Base-by-base conservation (phyloP, 2,329 filamentous ascomycete genomes). In the Scytalidium sp. region DNA sequence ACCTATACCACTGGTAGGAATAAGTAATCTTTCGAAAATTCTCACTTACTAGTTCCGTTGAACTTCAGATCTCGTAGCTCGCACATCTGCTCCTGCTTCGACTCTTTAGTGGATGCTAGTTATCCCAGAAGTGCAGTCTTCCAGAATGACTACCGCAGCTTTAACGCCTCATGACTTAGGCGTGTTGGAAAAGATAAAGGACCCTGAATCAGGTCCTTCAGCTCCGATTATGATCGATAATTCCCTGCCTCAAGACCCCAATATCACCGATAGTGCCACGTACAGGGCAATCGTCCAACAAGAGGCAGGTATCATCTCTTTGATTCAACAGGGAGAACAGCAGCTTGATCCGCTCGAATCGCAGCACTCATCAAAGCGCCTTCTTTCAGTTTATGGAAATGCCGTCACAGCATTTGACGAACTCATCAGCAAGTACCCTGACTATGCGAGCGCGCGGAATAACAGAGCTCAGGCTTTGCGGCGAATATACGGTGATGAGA, bases 381-480 rank as follows among this genome's bases (percentile, higher is more conserved):
- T 68, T 63, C 41, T 63, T 68, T 2, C 64, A 58, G n/a, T 64
- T 68, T 85, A 83, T 58, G 70, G 66, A 21, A 53, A 67, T 29
- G 75, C 74, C 47, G 65, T 84, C 17, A 63, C 65, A 9, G 66
- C 71, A 5, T 70, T 92, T 4, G 74, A 76, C 23, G 62, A 67
- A 2, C 72, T 90, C 25, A 79, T 90, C 39, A 60, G 70, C 2
- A 67, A 78, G 20, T 64, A 81, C 47, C 85, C 87, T 3, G 67
- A 71, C 25, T 92, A 92, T 66, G 86, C 87, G 19, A 88, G 85
- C 55, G 85, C 83, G 5, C 79, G 82, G 50, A 87, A 90, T 64
- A 92, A 93, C 67, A 78, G 87, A 45, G 88, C 85, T 2, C 88
- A 92, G 65, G 76, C 85, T 8, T 59, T 79, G 23, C 72, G 85